Evolutionary conservation across 768 basidiomycete species (phyloP).

Genomic region (Tulasnella sp.): DNA sequence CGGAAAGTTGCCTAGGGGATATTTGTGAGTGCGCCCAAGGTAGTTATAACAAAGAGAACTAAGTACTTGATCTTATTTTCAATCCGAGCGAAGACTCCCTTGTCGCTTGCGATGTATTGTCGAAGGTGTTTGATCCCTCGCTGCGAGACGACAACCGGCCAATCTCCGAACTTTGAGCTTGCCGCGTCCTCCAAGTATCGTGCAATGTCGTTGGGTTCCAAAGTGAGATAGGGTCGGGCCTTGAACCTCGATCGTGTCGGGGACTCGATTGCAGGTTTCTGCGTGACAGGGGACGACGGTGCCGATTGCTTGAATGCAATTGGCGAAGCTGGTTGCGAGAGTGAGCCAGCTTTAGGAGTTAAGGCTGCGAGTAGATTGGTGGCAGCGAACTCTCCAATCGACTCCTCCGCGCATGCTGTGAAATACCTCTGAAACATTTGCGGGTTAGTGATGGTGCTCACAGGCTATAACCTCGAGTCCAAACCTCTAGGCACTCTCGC

Average conservation of each 20-base stretch:
- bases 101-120: neutral
- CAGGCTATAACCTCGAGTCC: neutral
- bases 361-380: neutral
- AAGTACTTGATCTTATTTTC: neutral
- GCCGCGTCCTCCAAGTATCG: neutral
- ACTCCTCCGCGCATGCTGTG: neutral
- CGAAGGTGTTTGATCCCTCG: neutral
- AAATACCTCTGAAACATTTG: neutral
- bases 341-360: neutral
- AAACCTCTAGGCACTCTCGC: neutral
- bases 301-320: neutral
- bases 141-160: neutral
- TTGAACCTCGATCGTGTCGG: neutral
- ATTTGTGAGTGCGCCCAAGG: too few relatives aligned
- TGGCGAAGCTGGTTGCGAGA: neutral
- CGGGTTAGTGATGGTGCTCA: neutral
- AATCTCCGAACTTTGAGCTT: neutral
- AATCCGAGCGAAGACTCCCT: neutral
- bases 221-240: neutral
- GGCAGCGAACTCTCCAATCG: neutral
- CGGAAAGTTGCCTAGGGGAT: conserved; percentile 67
- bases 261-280: neutral
- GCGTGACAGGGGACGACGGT: neutral
- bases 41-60: neutral
- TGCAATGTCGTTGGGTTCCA: neutral